phyloP scores from a whole-genome alignment of 805 yeast genomes.

The Pichia heedii region DNA sequence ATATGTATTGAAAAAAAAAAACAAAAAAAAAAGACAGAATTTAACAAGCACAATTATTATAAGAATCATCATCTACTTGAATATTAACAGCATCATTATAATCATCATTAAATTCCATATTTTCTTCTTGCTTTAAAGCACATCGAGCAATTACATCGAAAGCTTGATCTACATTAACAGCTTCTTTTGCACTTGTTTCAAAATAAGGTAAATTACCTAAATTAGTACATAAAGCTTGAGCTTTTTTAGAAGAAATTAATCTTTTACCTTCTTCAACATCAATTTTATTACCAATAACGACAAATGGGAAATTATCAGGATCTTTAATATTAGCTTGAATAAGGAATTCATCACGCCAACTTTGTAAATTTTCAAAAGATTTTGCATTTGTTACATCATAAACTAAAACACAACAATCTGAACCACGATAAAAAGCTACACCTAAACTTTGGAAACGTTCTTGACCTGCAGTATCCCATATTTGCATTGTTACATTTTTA shows the following conservation, averaged over 20 bases:
- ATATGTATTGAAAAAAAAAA: too few relatives aligned
- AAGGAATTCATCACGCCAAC: constrained; percentile 94
- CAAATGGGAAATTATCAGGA: constrained; percentile 94
- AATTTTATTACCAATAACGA: constrained; percentile 87
- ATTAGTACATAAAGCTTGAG: constrained; percentile 33
- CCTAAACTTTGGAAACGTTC: constrained; percentile 95
- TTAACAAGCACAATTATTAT: constrained; percentile 59
- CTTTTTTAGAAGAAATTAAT: constrained; percentile 50
- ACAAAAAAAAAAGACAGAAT: not conserved
- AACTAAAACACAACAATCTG: constrained; percentile 94
- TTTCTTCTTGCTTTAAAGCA: constrained; percentile 92
- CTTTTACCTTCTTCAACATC: constrained; percentile 90
- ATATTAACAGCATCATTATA: constrained; percentile 95
- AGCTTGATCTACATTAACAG: constrained; percentile 90
- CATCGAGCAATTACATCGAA: constrained; percentile 93
- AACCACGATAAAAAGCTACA: constrained; percentile 95
- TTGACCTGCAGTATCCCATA: constrained; percentile 99
- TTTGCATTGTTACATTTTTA: constrained; percentile 70
- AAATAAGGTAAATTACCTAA: constrained; percentile 76
- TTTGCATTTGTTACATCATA: constrained; percentile 94
- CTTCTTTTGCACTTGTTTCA: constrained; percentile 97
- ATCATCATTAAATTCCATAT: constrained; percentile 85
- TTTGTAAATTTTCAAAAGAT: constrained; percentile 78
- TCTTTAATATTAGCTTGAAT: constrained; percentile 89
- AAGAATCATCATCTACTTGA: constrained; percentile 73